Percentiles rank a stretch among this genome's conserved stretches.
Conservation (phyloP, 257 asterid species). For the Paraleonurus japonicus region DNA sequence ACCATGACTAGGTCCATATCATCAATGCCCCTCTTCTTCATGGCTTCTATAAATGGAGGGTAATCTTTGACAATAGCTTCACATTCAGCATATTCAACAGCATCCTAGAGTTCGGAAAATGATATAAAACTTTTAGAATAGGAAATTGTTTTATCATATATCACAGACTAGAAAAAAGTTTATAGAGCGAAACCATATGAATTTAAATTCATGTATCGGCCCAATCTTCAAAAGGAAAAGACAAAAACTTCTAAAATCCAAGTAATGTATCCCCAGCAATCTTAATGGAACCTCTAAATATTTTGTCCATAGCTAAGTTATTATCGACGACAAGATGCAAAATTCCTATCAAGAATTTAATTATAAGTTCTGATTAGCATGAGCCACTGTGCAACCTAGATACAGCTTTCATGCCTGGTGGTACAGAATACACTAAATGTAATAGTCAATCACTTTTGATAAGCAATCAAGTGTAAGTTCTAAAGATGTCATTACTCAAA, state of each 20-base stretch:
- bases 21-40: slow-evolving; percentile 97
- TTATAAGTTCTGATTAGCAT: neutral
- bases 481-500: neutral
- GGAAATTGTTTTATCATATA: neutral
- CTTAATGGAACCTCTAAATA: neutral
- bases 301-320: neutral
- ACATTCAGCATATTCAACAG: slow-evolving; percentile 93
- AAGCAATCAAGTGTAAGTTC: neutral
- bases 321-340: neutral
- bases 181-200: neutral
- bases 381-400: neutral
- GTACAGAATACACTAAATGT: neutral
- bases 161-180: neutral
- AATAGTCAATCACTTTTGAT: neutral
- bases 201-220: neutral
- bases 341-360: neutral
- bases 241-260: neutral
- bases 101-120: slow-evolving; percentile 54
- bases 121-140: neutral
- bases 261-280: neutral
- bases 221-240: neutral
- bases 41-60: slow-evolving; percentile 87
- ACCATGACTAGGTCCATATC: slow-evolving; percentile 99
- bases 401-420: neutral
- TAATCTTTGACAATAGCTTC: slow-evolving; percentile 84